These are phyloP conservation scores for Moringa oleifera DNA, from an alignment of 345 rosid species.

Conservation along the genomic window DNA sequence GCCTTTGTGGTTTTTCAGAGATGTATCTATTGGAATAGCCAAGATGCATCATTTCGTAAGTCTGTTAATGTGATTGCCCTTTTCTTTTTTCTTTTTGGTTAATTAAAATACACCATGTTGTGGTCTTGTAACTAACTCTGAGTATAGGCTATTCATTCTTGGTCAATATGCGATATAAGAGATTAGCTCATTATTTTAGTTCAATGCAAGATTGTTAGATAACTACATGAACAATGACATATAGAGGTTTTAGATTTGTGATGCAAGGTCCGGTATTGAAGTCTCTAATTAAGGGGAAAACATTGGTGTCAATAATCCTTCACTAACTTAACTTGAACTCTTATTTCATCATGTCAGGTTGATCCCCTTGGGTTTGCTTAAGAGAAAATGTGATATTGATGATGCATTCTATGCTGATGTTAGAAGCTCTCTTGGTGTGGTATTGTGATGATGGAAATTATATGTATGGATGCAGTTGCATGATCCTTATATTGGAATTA, in stretches of 20 bases:
- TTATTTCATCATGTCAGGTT: background rate
- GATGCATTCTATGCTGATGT: background rate
- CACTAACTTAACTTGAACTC: background rate
- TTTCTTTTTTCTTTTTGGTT: too few relatives aligned
- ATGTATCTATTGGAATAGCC: too few relatives aligned
- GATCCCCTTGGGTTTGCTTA: background rate
- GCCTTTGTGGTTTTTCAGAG: too few relatives aligned
- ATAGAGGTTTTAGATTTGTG: background rate
- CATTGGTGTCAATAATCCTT: background rate
- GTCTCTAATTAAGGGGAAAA: too few relatives aligned
- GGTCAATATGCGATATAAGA: too few relatives aligned
- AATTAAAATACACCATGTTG: too few relatives aligned
- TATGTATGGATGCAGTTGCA: background rate
- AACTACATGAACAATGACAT: background rate
- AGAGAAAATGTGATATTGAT: background rate
- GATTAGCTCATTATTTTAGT: too few relatives aligned
- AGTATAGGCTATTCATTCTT: too few relatives aligned
- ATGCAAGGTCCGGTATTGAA: too few relatives aligned
- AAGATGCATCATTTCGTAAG: too few relatives aligned
- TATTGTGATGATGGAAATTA: background rate
- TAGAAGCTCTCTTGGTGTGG: constrained; percentile 1
- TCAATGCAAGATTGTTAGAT: background rate
- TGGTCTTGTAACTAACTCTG: too few relatives aligned
- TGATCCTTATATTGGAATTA: background rate
- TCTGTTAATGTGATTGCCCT: too few relatives aligned